These are phyloP conservation scores for Taphrina sp. DNA, from an alignment of 1,139 yeast genomes.

Conservation along the genomic window DNA sequence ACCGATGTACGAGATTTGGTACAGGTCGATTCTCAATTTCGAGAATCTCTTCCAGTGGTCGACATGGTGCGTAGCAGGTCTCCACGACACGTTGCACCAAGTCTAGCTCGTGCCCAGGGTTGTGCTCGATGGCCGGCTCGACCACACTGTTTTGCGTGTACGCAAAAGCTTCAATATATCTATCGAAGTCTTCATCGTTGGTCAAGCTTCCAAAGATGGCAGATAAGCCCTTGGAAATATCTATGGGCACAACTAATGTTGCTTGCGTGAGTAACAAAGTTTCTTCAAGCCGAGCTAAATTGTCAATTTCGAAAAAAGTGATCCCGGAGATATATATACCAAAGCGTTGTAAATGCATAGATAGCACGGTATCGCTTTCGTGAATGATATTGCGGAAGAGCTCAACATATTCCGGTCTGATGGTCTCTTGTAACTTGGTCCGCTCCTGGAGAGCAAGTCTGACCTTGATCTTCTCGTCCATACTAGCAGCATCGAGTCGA, in stretches of 20 bases:
- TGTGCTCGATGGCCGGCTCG: too few species aligned
- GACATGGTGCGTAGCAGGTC: too few species aligned
- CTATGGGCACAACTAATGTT: constrained; percentile 62
- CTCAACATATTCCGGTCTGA: constrained; percentile 74
- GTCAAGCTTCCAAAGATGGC: constrained; percentile 49
- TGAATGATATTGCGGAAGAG: constrained; percentile 72
- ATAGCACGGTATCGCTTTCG: constrained; percentile 84
- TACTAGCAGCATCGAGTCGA: constrained; percentile 79
- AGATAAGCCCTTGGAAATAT: constrained; percentile 16
- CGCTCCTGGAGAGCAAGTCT: constrained; percentile 69
- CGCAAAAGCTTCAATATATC: constrained; percentile 57
- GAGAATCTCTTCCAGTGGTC: constrained; percentile 42
- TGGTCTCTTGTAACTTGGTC: constrained; percentile 65
- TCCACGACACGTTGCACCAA: too few species aligned
- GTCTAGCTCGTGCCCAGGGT: too few species aligned
- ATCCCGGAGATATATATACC: constrained; percentile 44
- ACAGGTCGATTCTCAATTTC: constrained; percentile 18
- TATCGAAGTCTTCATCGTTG: constrained; percentile 76
- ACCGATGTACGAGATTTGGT: constrained; percentile 45
- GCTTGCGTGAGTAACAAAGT: constrained; percentile 82
- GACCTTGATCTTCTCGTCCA: constrained; percentile 78
- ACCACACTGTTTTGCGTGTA: too few species aligned
- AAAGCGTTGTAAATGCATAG: constrained; percentile 74
- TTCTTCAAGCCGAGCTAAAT: constrained; percentile 81
- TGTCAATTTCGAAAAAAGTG: constrained; percentile 38